Evolutionary conservation across 768 basidiomycete species (phyloP).

Genomic region (Agrocybe praecox): DNA sequence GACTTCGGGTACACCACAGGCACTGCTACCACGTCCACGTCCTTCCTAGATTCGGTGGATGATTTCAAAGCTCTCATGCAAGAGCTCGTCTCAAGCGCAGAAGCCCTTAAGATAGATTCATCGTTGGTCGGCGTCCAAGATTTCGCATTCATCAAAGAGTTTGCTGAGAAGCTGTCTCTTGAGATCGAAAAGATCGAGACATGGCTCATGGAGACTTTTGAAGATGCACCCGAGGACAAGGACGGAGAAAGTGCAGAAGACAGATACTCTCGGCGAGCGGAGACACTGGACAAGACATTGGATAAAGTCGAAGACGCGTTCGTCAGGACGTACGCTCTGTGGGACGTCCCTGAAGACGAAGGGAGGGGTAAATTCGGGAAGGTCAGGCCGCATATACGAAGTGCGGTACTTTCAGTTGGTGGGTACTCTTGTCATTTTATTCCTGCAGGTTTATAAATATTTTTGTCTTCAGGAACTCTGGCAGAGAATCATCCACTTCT

Average conservation of each 20-base stretch:
- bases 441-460: background rate
- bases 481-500: slow-evolving; percentile 36
- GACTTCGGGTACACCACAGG: background rate
- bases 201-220: background rate
- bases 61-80: background rate
- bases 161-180: background rate
- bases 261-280: background rate
- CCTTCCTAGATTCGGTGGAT: background rate
- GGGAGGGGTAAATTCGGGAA: slow-evolving; percentile 15
- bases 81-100: background rate
- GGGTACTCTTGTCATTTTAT: too few species aligned
- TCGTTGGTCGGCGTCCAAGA: background rate
- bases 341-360: slow-evolving; percentile 22
- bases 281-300: slow-evolving; percentile 8
- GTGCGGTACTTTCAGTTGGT: slow-evolving; percentile 24
- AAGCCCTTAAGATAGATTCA: background rate
- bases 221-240: background rate
- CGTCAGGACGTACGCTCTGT: slow-evolving; percentile 14
- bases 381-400: slow-evolving; percentile 20
- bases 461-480: slow-evolving; percentile 30
- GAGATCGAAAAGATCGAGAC: background rate
- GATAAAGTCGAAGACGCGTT: slow-evolving; percentile 22
- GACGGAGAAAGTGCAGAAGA: background rate
- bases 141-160: background rate
- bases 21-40: background rate